Conservation (phyloP, 2,329 filamentous ascomycete genomes). For the Parasarocladium wereldwijsianum region DNA sequence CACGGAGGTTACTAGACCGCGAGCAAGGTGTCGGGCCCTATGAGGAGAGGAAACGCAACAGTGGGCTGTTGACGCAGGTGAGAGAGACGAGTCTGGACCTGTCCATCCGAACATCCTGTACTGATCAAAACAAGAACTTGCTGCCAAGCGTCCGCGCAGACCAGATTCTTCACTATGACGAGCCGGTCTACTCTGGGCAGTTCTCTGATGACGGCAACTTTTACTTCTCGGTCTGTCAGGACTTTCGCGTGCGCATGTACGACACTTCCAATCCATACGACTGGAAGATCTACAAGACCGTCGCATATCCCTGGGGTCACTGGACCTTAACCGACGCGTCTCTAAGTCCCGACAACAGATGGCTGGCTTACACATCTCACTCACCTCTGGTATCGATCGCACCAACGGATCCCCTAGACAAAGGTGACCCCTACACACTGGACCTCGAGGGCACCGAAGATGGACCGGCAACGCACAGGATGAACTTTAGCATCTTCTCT, state of each 20-base stretch:
- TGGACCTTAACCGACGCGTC: constrained; percentile 96
- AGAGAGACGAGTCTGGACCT: constrained; percentile 6
- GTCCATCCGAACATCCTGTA: not conserved
- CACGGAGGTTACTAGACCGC: constrained; percentile 60
- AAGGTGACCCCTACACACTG: constrained; percentile 64
- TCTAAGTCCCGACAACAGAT: constrained; percentile 80
- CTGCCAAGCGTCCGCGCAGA: constrained; percentile 68
- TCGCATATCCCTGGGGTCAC: constrained; percentile 68
- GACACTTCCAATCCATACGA: constrained; percentile 91
- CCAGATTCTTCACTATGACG: constrained; percentile 74
- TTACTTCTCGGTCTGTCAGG: constrained; percentile 84
- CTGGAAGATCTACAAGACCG: constrained; percentile 93
- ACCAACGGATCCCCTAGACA: constrained; percentile 70
- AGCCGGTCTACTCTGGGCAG: constrained; percentile 84
- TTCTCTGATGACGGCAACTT: constrained; percentile 97
- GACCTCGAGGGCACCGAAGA: constrained; percentile 38
- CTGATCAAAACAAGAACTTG: constrained; percentile 37
- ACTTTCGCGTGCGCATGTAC: constrained; percentile 93
- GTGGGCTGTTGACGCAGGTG: constrained; percentile 54
- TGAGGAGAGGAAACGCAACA: constrained; percentile 43
- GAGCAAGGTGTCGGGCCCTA: constrained; percentile 61
- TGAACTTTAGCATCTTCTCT: constrained; percentile 56
- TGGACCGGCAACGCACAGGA: constrained; percentile 3
- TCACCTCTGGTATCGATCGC: constrained; percentile 72
- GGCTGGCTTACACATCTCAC: constrained; percentile 84